Percentiles rank a stretch among this genome's conserved stretches.
Conservation (phyloP, 805 yeast genomes). For the Starmera caribaea region DNA sequence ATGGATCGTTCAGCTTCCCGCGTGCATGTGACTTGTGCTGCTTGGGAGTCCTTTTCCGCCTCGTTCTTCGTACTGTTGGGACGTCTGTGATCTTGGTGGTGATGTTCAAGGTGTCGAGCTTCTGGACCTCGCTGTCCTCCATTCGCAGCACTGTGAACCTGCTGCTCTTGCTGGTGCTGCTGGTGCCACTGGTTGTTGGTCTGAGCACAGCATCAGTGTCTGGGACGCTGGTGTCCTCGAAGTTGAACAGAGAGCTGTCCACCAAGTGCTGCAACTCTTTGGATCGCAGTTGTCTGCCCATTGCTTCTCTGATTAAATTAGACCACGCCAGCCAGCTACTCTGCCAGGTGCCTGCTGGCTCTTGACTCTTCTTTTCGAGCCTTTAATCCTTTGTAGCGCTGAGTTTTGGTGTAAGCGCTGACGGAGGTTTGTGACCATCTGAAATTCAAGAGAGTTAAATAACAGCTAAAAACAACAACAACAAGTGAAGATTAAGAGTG, state of each 20-base stretch:
- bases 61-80: conserved; percentile 8
- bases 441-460: too few species aligned
- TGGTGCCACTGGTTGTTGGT: too few species aligned
- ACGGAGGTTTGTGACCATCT: background rate
- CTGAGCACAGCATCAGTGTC: conserved; percentile 5
- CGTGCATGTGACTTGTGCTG: too few species aligned
- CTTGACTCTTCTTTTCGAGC: too few species aligned
- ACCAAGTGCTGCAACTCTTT: conserved; percentile 7
- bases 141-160: too few species aligned
- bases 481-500: too few species aligned
- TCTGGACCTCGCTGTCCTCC: too few species aligned
- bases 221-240: conserved; percentile 11
- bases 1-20: conserved; percentile 28
- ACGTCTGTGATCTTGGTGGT: background rate
- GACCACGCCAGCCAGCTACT: background rate
- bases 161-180: too few species aligned
- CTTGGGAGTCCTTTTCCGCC: background rate
- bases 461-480: too few species aligned
- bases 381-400: background rate
- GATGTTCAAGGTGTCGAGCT: too few species aligned
- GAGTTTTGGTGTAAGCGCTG: background rate
- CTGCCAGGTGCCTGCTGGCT: background rate
- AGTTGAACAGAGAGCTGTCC: conserved; percentile 17
- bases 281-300: conserved; percentile 7
- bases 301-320: background rate